phyloP scores from a whole-genome alignment of 208 protist genomes.

The Crithidia mellificae region DNA sequence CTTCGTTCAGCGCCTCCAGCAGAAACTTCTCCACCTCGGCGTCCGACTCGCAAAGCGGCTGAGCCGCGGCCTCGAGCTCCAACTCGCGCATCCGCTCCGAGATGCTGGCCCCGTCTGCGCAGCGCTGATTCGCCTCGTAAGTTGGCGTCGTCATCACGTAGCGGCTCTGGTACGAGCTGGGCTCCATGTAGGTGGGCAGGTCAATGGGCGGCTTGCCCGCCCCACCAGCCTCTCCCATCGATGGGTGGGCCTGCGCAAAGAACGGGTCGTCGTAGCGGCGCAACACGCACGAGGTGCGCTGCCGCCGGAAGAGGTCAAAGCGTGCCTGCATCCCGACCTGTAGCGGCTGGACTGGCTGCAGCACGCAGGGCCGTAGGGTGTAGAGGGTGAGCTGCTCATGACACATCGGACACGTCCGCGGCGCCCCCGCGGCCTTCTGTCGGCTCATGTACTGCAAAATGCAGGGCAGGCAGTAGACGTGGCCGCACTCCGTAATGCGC shows the following conservation, averaged over 20 bases:
- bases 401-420: constrained; percentile 79
- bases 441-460: constrained; percentile 69
- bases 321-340: constrained; percentile 34
- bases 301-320: constrained; percentile 73
- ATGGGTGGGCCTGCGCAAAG: not conserved
- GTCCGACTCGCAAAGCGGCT: constrained; percentile 62
- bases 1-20: constrained; percentile 59
- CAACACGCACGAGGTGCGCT: constrained; percentile 61
- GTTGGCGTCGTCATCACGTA: constrained; percentile 65
- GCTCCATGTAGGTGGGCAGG: constrained; percentile 56
- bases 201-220: constrained; percentile 6
- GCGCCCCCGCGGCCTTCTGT: constrained; percentile 45
- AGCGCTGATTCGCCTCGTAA: constrained; percentile 55
- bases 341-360: constrained; percentile 44
- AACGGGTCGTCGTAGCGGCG: constrained; percentile 67
- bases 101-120: constrained; percentile 49
- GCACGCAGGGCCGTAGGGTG: constrained; percentile 65
- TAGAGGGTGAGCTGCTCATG: constrained; percentile 47
- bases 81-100: constrained; percentile 52
- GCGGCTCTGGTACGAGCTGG: constrained; percentile 59
- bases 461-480: constrained; percentile 82
- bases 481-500: constrained; percentile 86
- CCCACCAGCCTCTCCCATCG: not conserved
- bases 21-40: constrained; percentile 48
- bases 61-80: constrained; percentile 23